Conservation (phyloP, 2,329 filamentous ascomycete species). For the Fusarium citri region DNA sequence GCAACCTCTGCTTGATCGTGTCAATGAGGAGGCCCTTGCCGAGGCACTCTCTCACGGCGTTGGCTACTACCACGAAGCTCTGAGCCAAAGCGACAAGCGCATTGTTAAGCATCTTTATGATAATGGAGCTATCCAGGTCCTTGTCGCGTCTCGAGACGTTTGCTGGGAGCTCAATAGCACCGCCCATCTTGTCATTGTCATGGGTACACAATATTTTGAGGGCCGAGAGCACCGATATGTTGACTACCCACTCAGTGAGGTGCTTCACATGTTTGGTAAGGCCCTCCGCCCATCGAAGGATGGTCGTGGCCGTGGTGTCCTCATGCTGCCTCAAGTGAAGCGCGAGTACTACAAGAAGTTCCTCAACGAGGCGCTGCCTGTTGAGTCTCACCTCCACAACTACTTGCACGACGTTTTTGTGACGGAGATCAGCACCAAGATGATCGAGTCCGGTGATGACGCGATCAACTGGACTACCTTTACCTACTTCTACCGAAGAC, state of each 20-base stretch:
- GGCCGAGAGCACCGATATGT: constrained; percentile 96
- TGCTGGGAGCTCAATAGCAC: constrained; percentile 94
- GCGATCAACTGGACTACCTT: constrained; percentile 99
- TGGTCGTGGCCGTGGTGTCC: constrained; percentile 86
- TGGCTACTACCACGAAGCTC: constrained; percentile 95
- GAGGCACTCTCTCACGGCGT: constrained; percentile 94
- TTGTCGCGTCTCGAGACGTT: constrained; percentile 82
- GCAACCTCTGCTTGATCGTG: constrained; percentile 80
- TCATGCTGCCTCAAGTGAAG: constrained; percentile 96
- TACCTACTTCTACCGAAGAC: constrained; percentile 95
- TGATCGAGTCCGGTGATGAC: constrained; percentile 94
- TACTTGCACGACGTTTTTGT: constrained; percentile 97
- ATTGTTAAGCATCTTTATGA: constrained; percentile 94
- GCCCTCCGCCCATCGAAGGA: constrained; percentile 83
- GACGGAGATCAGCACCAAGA: constrained; percentile 95
- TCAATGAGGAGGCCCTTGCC: constrained; percentile 87
- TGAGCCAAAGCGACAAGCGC: constrained; percentile 88
- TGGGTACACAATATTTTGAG: constrained; percentile 98
- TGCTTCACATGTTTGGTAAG: constrained; percentile 98
- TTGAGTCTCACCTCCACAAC: constrained; percentile 92
- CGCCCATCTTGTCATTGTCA: constrained; percentile 92
- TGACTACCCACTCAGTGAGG: constrained; percentile 93
- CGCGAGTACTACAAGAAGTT: constrained; percentile 99
- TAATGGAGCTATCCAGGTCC: constrained; percentile 88
- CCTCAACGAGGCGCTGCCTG: constrained; percentile 92